Evolutionary conservation across 257 asterid genomes (phyloP).

Genomic region (Nicotiana obtusifolia): DNA sequence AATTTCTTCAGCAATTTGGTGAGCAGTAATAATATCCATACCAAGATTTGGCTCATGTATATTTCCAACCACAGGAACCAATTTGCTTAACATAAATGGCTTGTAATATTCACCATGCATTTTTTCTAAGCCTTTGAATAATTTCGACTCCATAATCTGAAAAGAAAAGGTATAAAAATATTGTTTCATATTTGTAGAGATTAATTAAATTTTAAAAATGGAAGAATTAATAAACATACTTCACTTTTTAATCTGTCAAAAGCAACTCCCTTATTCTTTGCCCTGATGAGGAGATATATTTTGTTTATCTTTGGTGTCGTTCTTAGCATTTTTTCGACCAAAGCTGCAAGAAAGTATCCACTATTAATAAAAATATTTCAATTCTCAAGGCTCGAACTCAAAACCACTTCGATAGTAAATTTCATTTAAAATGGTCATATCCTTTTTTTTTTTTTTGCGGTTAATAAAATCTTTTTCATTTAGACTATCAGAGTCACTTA

Average conservation of each 20-base stretch:
- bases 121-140: conserved; percentile 30
- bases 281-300: conserved; percentile 35
- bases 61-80: conserved; percentile 42
- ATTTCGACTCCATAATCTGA: conserved; percentile 16
- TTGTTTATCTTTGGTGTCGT: conserved; percentile 38
- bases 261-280: conserved; percentile 38
- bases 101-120: conserved; percentile 26
- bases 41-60: conserved; percentile 45
- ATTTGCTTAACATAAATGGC: conserved; percentile 25
- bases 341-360: conserved; percentile 13
- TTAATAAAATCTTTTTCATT: too few species aligned
- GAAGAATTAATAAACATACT: conserved; percentile 14
- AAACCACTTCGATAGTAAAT: too few species aligned
- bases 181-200: too few species aligned
- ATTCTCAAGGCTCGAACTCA: too few species aligned
- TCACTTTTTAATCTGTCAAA: conserved; percentile 28
- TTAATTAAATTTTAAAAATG: background rate
- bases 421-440: too few species aligned
- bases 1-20: conserved; percentile 23
- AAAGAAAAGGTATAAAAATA: background rate
- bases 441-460: too few species aligned
- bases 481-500: too few species aligned
- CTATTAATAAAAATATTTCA: too few species aligned
- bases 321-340: conserved; percentile 42
- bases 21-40: conserved; percentile 24